phyloP scores from a whole-genome alignment of 2,329 filamentous ascomycete species.

The Penicillium sp. region DNA sequence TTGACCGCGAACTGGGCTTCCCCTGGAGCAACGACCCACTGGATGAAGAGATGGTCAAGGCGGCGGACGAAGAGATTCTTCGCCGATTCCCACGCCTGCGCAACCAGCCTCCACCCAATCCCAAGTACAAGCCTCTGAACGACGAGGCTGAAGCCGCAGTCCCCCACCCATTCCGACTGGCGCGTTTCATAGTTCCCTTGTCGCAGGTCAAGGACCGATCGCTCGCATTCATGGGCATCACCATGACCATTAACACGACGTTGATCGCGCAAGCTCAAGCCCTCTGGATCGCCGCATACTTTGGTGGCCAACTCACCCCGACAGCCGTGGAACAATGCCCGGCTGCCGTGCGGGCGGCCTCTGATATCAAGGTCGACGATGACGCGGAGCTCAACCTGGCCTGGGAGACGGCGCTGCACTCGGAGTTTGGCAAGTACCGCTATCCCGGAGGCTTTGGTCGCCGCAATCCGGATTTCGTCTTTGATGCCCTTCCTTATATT shows the following conservation, averaged over 20 bases:
- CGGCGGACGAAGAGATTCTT: constrained; percentile 55
- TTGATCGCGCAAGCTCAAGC: constrained; percentile 53
- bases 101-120: constrained; percentile 41
- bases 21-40: constrained; percentile 43
- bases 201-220: constrained; percentile 45
- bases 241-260: constrained; percentile 50
- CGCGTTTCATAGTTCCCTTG: constrained; percentile 51
- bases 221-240: constrained; percentile 53
- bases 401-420: constrained; percentile 63
- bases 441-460: constrained; percentile 64
- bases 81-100: constrained; percentile 53
- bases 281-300: constrained; percentile 67
- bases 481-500: constrained; percentile 73
- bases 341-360: constrained; percentile 10
- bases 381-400: constrained; percentile 39
- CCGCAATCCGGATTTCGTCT: constrained; percentile 64
- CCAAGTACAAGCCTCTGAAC: constrained; percentile 32
- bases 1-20: constrained; percentile 51
- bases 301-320: constrained; percentile 55
- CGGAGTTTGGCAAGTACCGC: constrained; percentile 69
- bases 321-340: constrained; percentile 29
- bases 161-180: constrained; percentile 51
- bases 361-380: constrained; percentile 17
- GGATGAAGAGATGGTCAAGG: constrained; percentile 38
- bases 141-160: constrained; percentile 39